These are phyloP conservation scores for Begonia fuchsioides DNA, from an alignment of 306 rosid species.

Conservation along the genomic window DNA sequence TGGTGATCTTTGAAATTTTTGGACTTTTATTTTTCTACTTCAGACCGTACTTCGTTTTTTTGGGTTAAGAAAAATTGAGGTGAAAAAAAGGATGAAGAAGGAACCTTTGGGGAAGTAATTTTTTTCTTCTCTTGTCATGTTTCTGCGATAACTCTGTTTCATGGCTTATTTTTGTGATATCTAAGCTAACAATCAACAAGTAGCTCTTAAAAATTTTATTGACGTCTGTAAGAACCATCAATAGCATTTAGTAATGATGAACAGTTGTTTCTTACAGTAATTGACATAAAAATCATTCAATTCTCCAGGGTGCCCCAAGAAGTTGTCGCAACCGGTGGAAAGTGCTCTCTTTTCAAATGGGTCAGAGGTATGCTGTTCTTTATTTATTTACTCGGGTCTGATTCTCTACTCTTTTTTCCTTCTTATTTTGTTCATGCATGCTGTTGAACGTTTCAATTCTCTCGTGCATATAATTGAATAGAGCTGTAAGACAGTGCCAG, in stretches of 20 bases:
- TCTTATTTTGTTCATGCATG: too few relatives aligned
- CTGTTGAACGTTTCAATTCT: too few relatives aligned
- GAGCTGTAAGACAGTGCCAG: too few relatives aligned
- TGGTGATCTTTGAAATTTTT: constrained; percentile 25
- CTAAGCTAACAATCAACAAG: not conserved
- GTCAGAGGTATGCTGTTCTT: constrained; percentile 47
- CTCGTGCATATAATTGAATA: too few relatives aligned
- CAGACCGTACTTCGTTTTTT: not conserved
- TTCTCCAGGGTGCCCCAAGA: constrained; percentile 83
- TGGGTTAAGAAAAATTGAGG: constrained; percentile 1
- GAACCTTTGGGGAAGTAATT: not conserved
- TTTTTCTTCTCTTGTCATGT: not conserved
- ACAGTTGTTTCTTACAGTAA: not conserved
- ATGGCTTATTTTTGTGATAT: too few relatives aligned
- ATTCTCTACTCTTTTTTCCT: not conserved
- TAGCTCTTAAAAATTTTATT: not conserved
- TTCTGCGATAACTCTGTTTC: not conserved
- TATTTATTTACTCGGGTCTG: not conserved
- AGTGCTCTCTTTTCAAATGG: constrained; percentile 74
- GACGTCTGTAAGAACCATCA: not conserved
- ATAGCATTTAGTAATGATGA: not conserved
- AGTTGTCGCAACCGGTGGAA: constrained; percentile 90
- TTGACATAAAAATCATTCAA: not conserved
- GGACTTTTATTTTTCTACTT: not conserved
- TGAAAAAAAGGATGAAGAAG: not conserved